Evolutionary conservation across 208 protist species (phyloP).

Genomic region (Trypanosoma mega): DNA sequence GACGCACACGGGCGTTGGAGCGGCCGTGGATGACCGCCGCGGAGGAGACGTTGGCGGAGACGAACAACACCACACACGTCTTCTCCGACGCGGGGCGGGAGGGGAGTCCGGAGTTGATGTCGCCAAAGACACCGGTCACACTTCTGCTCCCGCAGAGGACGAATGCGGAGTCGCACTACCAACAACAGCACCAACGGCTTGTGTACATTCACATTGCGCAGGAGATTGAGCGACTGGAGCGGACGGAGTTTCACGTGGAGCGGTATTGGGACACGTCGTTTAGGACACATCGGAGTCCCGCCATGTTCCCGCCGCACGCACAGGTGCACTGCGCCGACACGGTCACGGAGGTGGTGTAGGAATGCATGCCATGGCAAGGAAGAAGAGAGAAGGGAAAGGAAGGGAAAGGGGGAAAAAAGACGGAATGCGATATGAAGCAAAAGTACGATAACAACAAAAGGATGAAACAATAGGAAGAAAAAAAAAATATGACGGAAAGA

Average conservation of each 20-base stretch:
- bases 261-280: conserved; percentile 72
- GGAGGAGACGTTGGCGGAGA: not conserved
- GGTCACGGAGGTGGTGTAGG: too few relatives aligned
- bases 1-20: not conserved
- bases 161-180: conserved; percentile 45
- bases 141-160: conserved; percentile 52
- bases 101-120: too few relatives aligned
- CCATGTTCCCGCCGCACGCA: too few relatives aligned
- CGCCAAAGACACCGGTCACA: conserved; percentile 34
- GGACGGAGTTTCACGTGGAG: conserved; percentile 63
- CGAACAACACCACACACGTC: not conserved
- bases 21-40: too few relatives aligned
- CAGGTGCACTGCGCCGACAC: too few relatives aligned
- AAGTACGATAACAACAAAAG: conserved; percentile 4
- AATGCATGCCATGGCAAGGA: conserved; percentile 52
- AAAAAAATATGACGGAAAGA: not conserved
- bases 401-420: conserved; percentile 4
- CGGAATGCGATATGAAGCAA: not conserved
- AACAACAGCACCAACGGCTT: conserved; percentile 75
- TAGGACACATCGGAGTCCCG: too few relatives aligned
- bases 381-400: not conserved
- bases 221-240: conserved; percentile 50
- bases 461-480: conserved; percentile 1
- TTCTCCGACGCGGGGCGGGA: too few relatives aligned
- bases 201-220: conserved; percentile 47